phyloP scores from a whole-genome alignment of 1,284 basidiomycete genomes.

The Agaricales sp. region DNA sequence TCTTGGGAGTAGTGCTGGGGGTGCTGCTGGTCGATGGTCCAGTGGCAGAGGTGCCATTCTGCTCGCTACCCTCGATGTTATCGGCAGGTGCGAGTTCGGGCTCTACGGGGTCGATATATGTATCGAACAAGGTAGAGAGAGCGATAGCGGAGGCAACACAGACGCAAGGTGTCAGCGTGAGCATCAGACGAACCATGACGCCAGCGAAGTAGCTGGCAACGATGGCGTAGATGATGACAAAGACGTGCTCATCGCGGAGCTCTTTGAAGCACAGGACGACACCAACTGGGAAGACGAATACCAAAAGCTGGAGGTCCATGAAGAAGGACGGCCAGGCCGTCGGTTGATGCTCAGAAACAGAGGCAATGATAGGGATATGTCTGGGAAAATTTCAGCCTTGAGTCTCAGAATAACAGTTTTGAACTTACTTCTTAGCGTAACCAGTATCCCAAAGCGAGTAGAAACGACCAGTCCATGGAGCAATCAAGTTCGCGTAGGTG shows the following conservation, averaged over 20 bases:
- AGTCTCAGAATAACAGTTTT: conserved; percentile 7
- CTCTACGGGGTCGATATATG: conserved; percentile 72
- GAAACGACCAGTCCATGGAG: conserved; percentile 98
- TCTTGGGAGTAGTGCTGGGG: conserved; percentile 35
- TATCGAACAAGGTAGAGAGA: conserved; percentile 81
- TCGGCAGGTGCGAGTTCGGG: conserved; percentile 35
- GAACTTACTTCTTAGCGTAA: conserved; percentile 86
- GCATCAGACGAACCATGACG: conserved; percentile 97
- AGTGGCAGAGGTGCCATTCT: conserved; percentile 16
- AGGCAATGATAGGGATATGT: conserved; percentile 97
- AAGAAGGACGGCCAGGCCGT: conserved; percentile 99
- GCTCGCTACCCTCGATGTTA: conserved; percentile 18
- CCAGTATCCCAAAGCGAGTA: conserved; percentile 99
- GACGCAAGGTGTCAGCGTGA: conserved; percentile 86
- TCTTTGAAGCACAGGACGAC: conserved; percentile 91
- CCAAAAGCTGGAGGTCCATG: conserved; percentile 97
- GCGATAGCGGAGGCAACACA: conserved; percentile 91
- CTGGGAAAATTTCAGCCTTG: conserved; percentile 30
- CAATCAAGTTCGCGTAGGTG: conserved; percentile 93
- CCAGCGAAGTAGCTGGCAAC: conserved; percentile 98
- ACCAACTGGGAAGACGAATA: conserved; percentile 97
- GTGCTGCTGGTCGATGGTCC: conserved; percentile 21
- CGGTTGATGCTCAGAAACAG: conserved; percentile 99
- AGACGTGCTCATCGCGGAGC: conserved; percentile 94
- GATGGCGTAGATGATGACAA: conserved; percentile 97